Conservation (phyloP, 805 yeast species). For the Cyberlindnera galapagoensis region DNA sequence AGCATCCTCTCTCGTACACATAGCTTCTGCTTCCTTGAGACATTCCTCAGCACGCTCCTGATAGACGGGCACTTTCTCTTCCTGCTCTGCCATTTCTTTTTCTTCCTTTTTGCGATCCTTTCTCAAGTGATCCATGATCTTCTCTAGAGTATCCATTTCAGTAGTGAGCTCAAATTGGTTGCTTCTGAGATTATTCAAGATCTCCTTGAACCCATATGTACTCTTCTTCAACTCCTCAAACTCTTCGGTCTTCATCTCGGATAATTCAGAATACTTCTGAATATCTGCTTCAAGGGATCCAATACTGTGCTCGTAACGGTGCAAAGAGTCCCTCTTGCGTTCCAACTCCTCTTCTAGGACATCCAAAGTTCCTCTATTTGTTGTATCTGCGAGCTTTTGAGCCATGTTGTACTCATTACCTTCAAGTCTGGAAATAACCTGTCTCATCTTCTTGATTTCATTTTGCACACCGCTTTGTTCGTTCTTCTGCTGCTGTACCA, state of each 20-base stretch:
- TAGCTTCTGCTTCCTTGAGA: constrained; percentile 27
- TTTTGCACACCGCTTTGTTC: constrained; percentile 11
- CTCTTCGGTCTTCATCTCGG: constrained; percentile 15
- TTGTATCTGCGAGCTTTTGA: constrained; percentile 37
- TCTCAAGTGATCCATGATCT: constrained; percentile 12
- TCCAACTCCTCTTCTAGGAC: constrained; percentile 10
- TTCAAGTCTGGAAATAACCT: constrained; percentile 7
- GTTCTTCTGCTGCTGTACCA: constrained; percentile 11
- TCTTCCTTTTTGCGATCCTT: constrained; percentile 15
- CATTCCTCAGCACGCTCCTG: constrained; percentile 10
- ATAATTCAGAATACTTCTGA: constrained; percentile 14
- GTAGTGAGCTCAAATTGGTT: constrained; percentile 7
- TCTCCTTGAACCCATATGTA: constrained; percentile 22
- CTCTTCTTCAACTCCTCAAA: constrained; percentile 14
- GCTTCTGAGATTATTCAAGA: constrained; percentile 11
- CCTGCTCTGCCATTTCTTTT: constrained; percentile 17
- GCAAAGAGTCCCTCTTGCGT: not conserved
- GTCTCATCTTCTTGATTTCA: constrained; percentile 2
- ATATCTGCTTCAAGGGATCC: constrained; percentile 21
- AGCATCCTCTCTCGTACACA: constrained; percentile 45
- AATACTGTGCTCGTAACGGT: constrained; percentile 18
- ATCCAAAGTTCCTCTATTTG: constrained; percentile 36
- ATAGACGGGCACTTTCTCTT: constrained; percentile 18
- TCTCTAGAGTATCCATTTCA: constrained; percentile 8
- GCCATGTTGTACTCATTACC: constrained; percentile 28